Evolutionary conservation across 2,329 filamentous ascomycete species (phyloP).

Genomic region (Xylogone sp.): DNA sequence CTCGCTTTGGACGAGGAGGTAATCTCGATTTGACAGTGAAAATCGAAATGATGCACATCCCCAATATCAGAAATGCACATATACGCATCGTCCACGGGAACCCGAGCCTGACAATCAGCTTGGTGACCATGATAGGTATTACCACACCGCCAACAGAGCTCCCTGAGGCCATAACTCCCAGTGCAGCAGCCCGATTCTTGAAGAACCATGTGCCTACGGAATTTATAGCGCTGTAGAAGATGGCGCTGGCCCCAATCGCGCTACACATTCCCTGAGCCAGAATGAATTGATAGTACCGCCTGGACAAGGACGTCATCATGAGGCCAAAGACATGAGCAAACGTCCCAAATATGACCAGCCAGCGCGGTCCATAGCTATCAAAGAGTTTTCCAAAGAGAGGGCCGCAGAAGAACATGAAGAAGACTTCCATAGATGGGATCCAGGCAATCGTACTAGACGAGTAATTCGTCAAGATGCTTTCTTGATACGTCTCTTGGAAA

Average conservation of each 20-base stretch:
- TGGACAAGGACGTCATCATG: conserved; percentile 59
- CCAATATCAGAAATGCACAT: conserved; percentile 52
- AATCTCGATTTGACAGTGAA: conserved; percentile 49
- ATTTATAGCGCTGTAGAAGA: conserved; percentile 40
- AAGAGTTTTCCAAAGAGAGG: conserved; percentile 61
- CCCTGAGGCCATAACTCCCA: conserved; percentile 45
- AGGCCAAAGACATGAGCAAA: conserved; percentile 56
- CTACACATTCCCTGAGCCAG: conserved; percentile 43
- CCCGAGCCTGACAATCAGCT: conserved; percentile 48
- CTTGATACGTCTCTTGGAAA: conserved; percentile 57
- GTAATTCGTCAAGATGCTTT: conserved; percentile 41
- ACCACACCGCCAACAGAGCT: conserved; percentile 51
- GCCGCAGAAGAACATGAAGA: conserved; percentile 50
- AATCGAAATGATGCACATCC: conserved; percentile 46
- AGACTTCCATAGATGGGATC: conserved; percentile 55
- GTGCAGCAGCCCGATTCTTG: conserved; percentile 41
- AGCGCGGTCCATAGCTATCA: conserved; percentile 59
- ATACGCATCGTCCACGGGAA: conserved; percentile 56
- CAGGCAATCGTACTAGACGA: conserved; percentile 55
- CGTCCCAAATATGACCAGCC: conserved; percentile 47
- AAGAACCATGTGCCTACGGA: conserved; percentile 45
- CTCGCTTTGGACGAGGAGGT: conserved; percentile 32
- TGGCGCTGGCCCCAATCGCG: conserved; percentile 39
- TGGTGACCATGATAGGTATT: conserved; percentile 57
- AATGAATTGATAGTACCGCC: conserved; percentile 50